Base-by-base conservation (phyloP, 768 basidiomycete species). In the Pleurotus tuber-regium region DNA sequence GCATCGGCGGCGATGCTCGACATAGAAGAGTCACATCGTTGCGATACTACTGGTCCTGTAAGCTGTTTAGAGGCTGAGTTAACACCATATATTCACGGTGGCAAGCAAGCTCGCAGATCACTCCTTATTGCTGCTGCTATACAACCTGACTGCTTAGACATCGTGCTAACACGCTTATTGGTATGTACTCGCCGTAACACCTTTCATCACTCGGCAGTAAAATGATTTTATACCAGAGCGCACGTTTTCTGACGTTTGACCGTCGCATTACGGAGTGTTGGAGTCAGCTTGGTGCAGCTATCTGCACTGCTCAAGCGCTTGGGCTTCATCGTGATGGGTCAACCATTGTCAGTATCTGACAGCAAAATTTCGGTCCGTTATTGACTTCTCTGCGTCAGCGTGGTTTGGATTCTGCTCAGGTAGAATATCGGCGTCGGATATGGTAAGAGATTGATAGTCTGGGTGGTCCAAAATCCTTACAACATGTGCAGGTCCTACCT, bases 41-140 rank as follows among this genome's bases (percentile, higher is more conserved):
- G 44, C 81, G 92, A 54, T 96, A 92, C 72, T 96, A 97, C 63
- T 98, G 94, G 94, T 91, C 88, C 50, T 95, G 92, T 95, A 63
- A 69, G 92, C 78, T 10, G 44, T 31, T 21, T 30, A n/a, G 39
- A 40, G 42, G 14, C 25, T 43, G 29, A 28, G 12, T 5, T 23
- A 50, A 8, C 18, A 29, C 28, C 39, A 39, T 48, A 40, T 52
- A 35, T 38, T 30, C 31, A 43, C 59, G 14, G 59, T 56, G 54
- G 16, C 51, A 40, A 8, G 25, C 46, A 60, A 95, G 93, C 92
- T 40, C 84, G 94, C 46, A 77, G 92, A 38, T 89, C 90, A 8
- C 77, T 98, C 42, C 75, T 98, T 24, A 89, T 97, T 51, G 91
- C 93, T 9, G 92, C 92, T 24, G 94, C 94, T 2, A 89, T 98